Evolutionary conservation across 2,329 filamentous ascomycete species (phyloP), one percentile per base, ranked within the genome.

Genomic region (Ascochyta pisi): DNA sequence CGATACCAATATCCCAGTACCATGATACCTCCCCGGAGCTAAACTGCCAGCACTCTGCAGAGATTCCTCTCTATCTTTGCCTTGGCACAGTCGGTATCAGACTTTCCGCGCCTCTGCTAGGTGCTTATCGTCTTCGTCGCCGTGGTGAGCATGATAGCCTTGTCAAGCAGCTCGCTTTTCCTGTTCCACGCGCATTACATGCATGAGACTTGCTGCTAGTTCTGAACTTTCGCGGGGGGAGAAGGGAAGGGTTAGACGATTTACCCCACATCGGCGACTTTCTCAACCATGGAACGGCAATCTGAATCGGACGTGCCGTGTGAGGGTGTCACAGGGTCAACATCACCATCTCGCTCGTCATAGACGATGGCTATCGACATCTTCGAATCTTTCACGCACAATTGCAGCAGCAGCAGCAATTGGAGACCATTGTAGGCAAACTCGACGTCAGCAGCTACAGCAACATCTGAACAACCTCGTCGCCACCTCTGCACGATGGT

Each of bases 221-320:
- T 47, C 38, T 47, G 24, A 53, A 40, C 23, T 10, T 26, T 59
- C 45, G 57, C 54, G 50, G 19, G 53, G 41, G 35, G 23, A 31
- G 39, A 31, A 46, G 54, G 54, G 47, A 58, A 58, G 44, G 45
- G 53, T 54, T 54, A 59, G 46, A 56, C 50, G 56, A 56, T 33
- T 41, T 52, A 61, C 65, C 60, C 62, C 64, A 68, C 65, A 63
- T 60, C 56, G 54, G 26, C 55, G 56, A 50, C 37, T 42, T 19
- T 55, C 23, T 41, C 29, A 50, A 62, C 62, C 64, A 65, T 60
- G 62, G 64, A 44, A 62, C 65, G 49, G 47, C 49, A 40, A 44
- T 44, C 50, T 57, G 53, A 56, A 49, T 60, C 62, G 57, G 65
- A 22, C 58, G 46, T 61, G 55, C 62, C 60, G 59, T 57, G 51